Percentiles rank a stretch among this genome's conserved stretches.
These are phyloP conservation scores for Penicillium parvum DNA, from an alignment of 495 filamentous ascomycete species.

Conservation along the genomic window DNA sequence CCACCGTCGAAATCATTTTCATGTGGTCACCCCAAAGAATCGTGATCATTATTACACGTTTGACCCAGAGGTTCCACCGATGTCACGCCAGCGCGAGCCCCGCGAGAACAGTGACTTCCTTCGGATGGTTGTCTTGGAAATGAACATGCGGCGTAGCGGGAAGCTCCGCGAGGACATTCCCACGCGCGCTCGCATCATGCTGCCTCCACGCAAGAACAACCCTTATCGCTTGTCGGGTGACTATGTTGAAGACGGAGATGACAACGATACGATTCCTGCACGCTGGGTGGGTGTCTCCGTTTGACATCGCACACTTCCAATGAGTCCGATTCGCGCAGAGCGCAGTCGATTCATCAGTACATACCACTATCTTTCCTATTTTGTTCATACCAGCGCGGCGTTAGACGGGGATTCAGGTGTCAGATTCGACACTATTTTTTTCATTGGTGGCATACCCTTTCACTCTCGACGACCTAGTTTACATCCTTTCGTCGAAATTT, in stretches of 20 bases:
- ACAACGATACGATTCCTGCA: slow-evolving; percentile 31
- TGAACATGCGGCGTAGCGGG: slow-evolving; percentile 90
- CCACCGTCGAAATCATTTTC: slow-evolving; percentile 32
- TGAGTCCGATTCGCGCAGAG: slow-evolving; percentile 11
- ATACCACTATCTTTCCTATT: slow-evolving; percentile 9
- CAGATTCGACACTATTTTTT: slow-evolving; percentile 13
- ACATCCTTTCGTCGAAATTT: slow-evolving; percentile 1
- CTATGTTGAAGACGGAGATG: slow-evolving; percentile 35
- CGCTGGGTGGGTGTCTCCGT: slow-evolving; percentile 43
- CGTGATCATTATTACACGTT: slow-evolving; percentile 39
- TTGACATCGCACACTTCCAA: slow-evolving; percentile 4
- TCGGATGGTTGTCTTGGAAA: slow-evolving; percentile 89
- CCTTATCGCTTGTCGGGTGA: slow-evolving; percentile 22
- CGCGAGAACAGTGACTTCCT: slow-evolving; percentile 94
- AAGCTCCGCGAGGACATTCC: slow-evolving; percentile 85
- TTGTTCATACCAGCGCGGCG: slow-evolving; percentile 24
- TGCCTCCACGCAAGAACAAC: slow-evolving; percentile 71
- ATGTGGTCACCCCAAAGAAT: slow-evolving; percentile 23
- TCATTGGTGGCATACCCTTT: slow-evolving; percentile 16
- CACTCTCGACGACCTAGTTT: neutral
- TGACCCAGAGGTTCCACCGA: slow-evolving; percentile 41
- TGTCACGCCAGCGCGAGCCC: slow-evolving; percentile 77
- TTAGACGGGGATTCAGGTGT: slow-evolving; percentile 20
- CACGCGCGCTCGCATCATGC: slow-evolving; percentile 74
- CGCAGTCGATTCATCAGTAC: slow-evolving; percentile 15